Conservation (phyloP, 2,329 filamentous ascomycete species). For the Mollisia scopiformis region DNA sequence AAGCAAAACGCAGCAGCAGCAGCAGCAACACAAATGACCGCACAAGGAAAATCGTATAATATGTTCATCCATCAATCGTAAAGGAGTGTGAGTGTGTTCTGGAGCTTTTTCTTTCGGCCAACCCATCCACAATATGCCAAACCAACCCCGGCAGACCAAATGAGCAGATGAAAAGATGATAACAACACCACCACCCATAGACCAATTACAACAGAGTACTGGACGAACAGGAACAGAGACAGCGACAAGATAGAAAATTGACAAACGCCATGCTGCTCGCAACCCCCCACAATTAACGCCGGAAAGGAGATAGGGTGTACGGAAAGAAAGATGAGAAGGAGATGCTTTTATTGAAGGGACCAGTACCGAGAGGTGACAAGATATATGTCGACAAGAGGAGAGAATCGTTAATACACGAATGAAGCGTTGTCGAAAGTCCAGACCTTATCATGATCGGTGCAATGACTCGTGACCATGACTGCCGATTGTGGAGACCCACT, state of each 20-base stretch:
- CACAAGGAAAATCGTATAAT: constrained; percentile 33
- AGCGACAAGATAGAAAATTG: neutral
- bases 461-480: constrained; percentile 15
- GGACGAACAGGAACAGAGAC: neutral
- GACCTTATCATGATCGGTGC: neutral
- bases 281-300: constrained; percentile 7
- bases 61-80: constrained; percentile 33
- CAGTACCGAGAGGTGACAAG: constrained; percentile 24
- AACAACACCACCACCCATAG: constrained; percentile 4
- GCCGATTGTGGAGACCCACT: constrained; percentile 9
- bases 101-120: neutral
- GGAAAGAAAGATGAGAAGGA: constrained; percentile 5
- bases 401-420: constrained; percentile 23
- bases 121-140: constrained; percentile 15
- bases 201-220: constrained; percentile 17
- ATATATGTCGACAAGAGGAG: constrained; percentile 22
- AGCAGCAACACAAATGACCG: neutral
- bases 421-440: constrained; percentile 10
- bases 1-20: constrained; percentile 7
- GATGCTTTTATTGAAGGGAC: constrained; percentile 8
- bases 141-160: neutral
- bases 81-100: constrained; percentile 27
- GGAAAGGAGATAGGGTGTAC: neutral
- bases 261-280: constrained; percentile 5
- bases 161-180: too few species aligned